A percentile compares a stretch with the other conserved stretches of the same genome.
phyloP scores from a whole-genome alignment of 140 eudicot species.

The Anethum foeniculum region DNA sequence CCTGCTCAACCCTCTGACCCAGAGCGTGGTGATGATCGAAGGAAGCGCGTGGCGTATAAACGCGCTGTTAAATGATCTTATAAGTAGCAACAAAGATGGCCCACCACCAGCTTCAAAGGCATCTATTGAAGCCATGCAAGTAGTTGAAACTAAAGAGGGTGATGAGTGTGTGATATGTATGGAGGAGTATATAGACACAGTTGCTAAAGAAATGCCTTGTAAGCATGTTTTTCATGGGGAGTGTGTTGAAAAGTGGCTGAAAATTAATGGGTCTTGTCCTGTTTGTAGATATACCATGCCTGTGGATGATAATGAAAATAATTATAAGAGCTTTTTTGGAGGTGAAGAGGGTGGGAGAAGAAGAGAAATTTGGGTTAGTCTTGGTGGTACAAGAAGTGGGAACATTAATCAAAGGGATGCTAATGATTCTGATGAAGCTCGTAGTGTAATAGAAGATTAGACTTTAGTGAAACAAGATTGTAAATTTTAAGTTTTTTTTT shows the following conservation, averaged over 20 bases:
- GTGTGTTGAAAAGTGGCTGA: conserved; percentile 69
- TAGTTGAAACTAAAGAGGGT: conserved; percentile 21
- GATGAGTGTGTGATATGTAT: conserved; percentile 64
- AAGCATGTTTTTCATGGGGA: conserved; percentile 65
- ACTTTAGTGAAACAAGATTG: too few species aligned
- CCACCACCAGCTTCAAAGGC: conserved; percentile 66
- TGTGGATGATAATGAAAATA: conserved; percentile 23
- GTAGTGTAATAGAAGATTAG: not conserved
- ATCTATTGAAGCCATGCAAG: conserved; percentile 45
- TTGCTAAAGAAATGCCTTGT: conserved; percentile 69
- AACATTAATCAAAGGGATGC: conserved; percentile 1
- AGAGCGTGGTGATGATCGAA: conserved; percentile 48
- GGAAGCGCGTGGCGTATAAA: conserved; percentile 28
- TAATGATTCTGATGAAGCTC: conserved; percentile 8
- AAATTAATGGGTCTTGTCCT: conserved; percentile 68
- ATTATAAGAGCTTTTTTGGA: conserved; percentile 13
- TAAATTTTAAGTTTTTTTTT: not conserved
- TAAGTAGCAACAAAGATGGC: conserved; percentile 29
- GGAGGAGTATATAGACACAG: conserved; percentile 50
- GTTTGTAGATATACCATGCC: conserved; percentile 68
- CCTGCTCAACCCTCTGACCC: conserved; percentile 51
- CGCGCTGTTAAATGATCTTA: conserved; percentile 22
- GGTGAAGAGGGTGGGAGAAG: conserved; percentile 21
- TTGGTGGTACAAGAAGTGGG: conserved; percentile 25
- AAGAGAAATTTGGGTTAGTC: conserved; percentile 52